Percentiles rank a stretch among this genome's conserved stretches.
Evolutionary conservation across 139 green algal species (phyloP).

Genomic region (Picochlorum costavermella): DNA sequence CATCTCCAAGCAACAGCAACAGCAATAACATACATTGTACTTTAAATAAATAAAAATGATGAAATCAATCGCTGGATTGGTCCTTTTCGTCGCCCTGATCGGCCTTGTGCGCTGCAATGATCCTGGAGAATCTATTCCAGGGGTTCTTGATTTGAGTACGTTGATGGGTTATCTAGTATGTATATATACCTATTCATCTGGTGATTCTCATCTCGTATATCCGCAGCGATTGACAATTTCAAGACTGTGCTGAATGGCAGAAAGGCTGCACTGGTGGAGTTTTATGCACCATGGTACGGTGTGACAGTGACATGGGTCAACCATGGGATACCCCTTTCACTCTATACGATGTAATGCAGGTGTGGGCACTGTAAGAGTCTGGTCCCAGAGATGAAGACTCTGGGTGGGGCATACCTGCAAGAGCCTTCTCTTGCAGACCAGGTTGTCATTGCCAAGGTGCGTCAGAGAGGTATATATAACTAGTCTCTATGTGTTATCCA

Average conservation of each 20-base stretch:
- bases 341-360: constrained; percentile 21
- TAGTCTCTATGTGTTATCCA: too few species aligned
- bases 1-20: not conserved
- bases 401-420: constrained; percentile 47
- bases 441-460: constrained; percentile 64
- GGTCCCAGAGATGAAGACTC: constrained; percentile 52
- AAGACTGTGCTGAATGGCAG: constrained; percentile 50
- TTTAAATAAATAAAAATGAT: not conserved
- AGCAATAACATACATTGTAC: not conserved
- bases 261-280: constrained; percentile 54
- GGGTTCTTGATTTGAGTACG: constrained; percentile 14
- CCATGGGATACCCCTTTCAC: too few species aligned
- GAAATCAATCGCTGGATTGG: not conserved
- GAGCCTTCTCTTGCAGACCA: constrained; percentile 57
- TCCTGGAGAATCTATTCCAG: constrained; percentile 4
- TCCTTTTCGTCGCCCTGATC: not conserved
- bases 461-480: not conserved
- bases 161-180: not conserved
- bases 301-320: too few species aligned
- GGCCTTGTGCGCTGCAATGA: not conserved
- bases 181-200: too few species aligned
- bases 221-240: constrained; percentile 55
- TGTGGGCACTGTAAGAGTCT: constrained; percentile 64
- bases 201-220: not conserved
- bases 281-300: constrained; percentile 9